Evolutionary conservation across 768 basidiomycete genomes (phyloP).

Genomic region (Pulveroboletus sp.): DNA sequence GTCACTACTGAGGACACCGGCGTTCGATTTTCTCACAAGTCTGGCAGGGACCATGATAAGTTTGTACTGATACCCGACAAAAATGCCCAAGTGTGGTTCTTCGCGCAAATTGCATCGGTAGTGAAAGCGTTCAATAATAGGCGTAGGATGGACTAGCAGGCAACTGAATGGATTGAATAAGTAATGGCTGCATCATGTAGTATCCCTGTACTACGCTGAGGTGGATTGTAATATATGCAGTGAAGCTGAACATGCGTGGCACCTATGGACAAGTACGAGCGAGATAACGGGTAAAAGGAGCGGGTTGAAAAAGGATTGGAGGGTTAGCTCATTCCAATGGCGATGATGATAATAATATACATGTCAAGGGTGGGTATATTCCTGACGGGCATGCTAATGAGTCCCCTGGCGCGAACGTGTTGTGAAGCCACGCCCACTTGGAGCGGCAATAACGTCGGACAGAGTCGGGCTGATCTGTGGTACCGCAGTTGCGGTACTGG

Average conservation of each 20-base stretch:
- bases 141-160: constrained; percentile 58
- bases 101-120: constrained; percentile 66
- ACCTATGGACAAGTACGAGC: constrained; percentile 23
- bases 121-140: constrained; percentile 73
- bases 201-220: constrained; percentile 22
- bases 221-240: constrained; percentile 23
- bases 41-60: constrained; percentile 67
- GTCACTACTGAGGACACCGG: constrained; percentile 89
- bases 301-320: constrained; percentile 14
- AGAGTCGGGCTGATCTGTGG: constrained; percentile 36
- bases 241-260: constrained; percentile 22
- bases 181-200: constrained; percentile 20
- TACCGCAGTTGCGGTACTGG: constrained; percentile 50
- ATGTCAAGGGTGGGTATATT: constrained; percentile 25
- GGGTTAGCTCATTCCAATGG: constrained; percentile 12
- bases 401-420: constrained; percentile 16
- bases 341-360: constrained; percentile 18
- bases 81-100: constrained; percentile 74
- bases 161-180: constrained; percentile 13
- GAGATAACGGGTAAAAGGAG: constrained; percentile 17
- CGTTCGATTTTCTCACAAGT: constrained; percentile 80
- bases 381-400: constrained; percentile 17
- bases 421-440: constrained; percentile 23
- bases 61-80: constrained; percentile 77
- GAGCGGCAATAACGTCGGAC: constrained; percentile 36